A percentile compares a stretch with the other conserved stretches of the same genome.
These are phyloP conservation scores for Hypoxylon cercidicola DNA, from an alignment of 495 filamentous ascomycete species.

Conservation along the genomic window DNA sequence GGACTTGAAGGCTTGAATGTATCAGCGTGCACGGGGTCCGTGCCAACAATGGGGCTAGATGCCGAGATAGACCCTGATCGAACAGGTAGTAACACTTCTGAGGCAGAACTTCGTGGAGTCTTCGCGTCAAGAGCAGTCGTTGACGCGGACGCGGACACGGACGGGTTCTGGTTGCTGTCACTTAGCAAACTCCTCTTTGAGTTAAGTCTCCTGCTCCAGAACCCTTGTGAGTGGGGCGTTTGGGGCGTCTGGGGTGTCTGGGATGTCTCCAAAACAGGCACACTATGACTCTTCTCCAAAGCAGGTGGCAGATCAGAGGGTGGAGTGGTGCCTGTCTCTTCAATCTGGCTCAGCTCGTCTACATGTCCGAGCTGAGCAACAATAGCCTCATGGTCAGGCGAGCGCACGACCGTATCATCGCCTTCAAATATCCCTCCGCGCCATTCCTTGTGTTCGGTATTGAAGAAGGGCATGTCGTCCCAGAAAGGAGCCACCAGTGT, in stretches of 20 bases:
- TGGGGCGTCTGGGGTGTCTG: conserved; percentile 28
- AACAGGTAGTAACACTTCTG: conserved; percentile 49
- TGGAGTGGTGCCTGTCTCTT: conserved; percentile 45
- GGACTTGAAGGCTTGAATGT: conserved; percentile 47
- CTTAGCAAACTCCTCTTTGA: conserved; percentile 43
- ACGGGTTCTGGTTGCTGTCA: conserved; percentile 31
- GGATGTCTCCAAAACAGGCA: conserved; percentile 46
- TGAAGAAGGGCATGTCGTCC: conserved; percentile 92
- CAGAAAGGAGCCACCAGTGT: conserved; percentile 94
- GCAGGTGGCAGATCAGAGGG: conserved; percentile 54
- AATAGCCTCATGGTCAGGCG: conserved; percentile 54
- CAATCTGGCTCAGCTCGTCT: conserved; percentile 58
- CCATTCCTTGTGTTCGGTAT: conserved; percentile 77
- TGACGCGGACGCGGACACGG: conserved; percentile 49
- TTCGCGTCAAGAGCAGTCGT: conserved; percentile 54
- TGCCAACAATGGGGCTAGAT: conserved; percentile 47
- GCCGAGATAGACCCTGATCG: conserved; percentile 66
- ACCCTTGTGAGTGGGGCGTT: conserved; percentile 42
- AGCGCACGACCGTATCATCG: conserved; percentile 55
- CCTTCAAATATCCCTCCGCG: conserved; percentile 90
- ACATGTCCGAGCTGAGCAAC: conserved; percentile 68
- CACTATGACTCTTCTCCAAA: conserved; percentile 71
- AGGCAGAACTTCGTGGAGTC: conserved; percentile 34
- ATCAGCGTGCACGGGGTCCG: conserved; percentile 45
- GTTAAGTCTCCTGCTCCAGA: conserved; percentile 55